phyloP scores from a whole-genome alignment of 805 yeast genomes.

The Cyberlindnera nakhonratchasimensis region DNA sequence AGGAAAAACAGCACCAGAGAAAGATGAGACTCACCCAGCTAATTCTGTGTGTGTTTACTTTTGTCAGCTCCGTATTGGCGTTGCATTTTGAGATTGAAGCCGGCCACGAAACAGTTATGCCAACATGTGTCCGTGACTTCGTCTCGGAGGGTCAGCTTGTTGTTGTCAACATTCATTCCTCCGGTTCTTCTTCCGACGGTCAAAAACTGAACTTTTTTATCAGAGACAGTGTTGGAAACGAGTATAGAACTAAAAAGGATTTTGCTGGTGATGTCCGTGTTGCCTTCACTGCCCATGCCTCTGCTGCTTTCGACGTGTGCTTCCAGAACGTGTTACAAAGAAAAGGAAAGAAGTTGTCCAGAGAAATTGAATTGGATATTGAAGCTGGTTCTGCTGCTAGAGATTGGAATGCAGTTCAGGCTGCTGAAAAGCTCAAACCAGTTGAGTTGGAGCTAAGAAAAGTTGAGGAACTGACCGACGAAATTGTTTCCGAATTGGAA shows the following conservation, averaged over 20 bases:
- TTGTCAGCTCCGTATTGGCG: constrained; percentile 29
- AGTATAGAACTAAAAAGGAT: constrained; percentile 73
- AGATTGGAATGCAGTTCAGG: constrained; percentile 95
- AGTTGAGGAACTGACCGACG: constrained; percentile 81
- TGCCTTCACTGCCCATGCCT: constrained; percentile 80
- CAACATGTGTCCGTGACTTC: constrained; percentile 90
- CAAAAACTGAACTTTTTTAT: constrained; percentile 68
- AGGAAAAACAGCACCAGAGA: background rate
- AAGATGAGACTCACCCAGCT: constrained; percentile 17
- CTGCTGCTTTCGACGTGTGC: constrained; percentile 88
- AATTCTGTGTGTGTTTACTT: constrained; percentile 14
- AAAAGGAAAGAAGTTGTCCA: constrained; percentile 43
- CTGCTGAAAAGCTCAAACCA: constrained; percentile 89
- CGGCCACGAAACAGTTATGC: constrained; percentile 40
- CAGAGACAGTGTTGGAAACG: constrained; percentile 80
- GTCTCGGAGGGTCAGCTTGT: constrained; percentile 82
- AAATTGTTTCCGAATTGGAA: constrained; percentile 72
- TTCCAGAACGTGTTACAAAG: constrained; percentile 61
- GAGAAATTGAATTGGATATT: constrained; percentile 85
- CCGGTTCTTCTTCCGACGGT: constrained; percentile 83
- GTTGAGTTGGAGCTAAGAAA: constrained; percentile 86
- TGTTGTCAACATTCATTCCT: constrained; percentile 73
- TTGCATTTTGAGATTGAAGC: constrained; percentile 56
- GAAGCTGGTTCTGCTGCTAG: constrained; percentile 97
- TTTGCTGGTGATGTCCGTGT: constrained; percentile 68